Conservation (phyloP, 2,329 filamentous ascomycete genomes). For the Ophiostoma montium region DNA sequence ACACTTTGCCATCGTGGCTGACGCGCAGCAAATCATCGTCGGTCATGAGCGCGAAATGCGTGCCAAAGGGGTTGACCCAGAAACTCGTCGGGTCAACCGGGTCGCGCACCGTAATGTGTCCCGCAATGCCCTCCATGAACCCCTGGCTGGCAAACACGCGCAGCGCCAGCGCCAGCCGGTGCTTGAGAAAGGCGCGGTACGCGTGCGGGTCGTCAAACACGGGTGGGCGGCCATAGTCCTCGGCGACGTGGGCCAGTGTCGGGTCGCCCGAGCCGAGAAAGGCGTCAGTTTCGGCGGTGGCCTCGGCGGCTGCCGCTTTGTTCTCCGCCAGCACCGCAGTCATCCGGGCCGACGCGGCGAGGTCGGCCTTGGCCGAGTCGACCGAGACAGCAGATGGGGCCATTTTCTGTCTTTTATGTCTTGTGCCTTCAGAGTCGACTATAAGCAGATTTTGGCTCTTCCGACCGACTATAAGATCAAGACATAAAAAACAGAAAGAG, state of each 20-base stretch:
- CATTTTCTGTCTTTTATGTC: too few species aligned
- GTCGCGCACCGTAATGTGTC: conserved; percentile 47
- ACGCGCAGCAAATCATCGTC: conserved; percentile 44
- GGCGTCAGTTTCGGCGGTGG: neutral
- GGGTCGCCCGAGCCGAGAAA: conserved; percentile 11
- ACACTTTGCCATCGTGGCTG: conserved; percentile 36
- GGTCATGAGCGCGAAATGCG: conserved; percentile 43
- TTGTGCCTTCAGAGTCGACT: too few species aligned
- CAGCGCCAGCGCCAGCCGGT: conserved; percentile 44
- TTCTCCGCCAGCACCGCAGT: neutral
- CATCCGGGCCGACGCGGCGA: neutral
- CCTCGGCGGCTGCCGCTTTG: too few species aligned
- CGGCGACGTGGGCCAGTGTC: conserved; percentile 8
- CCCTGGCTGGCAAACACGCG: conserved; percentile 45
- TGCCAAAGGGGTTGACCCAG: conserved; percentile 47
- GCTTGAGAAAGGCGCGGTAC: conserved; percentile 23
- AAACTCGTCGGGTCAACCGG: conserved; percentile 40
- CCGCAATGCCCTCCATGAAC: conserved; percentile 46
- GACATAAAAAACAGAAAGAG: neutral
- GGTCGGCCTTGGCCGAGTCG: neutral
- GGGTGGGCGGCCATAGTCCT: conserved; percentile 11
- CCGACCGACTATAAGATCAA: too few species aligned
- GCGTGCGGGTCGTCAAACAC: conserved; percentile 17
- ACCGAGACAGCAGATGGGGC: conserved; percentile 6
- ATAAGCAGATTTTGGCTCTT: too few species aligned